Evolutionary conservation across 345 rosid species (phyloP).

Genomic region (Salix brachista): DNA sequence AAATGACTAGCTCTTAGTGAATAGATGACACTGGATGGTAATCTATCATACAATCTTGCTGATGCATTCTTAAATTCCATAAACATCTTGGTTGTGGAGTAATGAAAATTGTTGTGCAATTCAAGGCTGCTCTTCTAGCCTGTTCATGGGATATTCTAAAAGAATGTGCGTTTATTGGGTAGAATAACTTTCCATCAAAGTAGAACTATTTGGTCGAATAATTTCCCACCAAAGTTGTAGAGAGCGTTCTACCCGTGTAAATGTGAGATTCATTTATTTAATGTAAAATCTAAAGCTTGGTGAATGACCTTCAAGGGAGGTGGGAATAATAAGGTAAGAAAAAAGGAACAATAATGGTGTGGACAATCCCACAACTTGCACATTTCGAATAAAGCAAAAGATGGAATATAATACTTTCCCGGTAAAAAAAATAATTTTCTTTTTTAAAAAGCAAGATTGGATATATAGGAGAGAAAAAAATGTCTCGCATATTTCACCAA

Average conservation of each 20-base stretch:
- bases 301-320: background rate
- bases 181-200: background rate
- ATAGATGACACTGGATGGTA: background rate
- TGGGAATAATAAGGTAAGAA: conserved; percentile 9
- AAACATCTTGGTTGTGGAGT: background rate
- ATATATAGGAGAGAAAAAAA: background rate
- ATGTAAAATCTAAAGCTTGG: background rate
- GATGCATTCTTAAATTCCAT: background rate
- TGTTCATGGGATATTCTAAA: background rate
- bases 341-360: conserved; percentile 11
- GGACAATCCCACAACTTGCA: conserved; percentile 14
- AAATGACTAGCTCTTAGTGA: too few relatives aligned
- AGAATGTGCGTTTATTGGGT: background rate
- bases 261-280: background rate
- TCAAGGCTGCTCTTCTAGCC: background rate
- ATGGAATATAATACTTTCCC: conserved; percentile 16
- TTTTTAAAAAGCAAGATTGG: background rate
- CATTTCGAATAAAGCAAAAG: conserved; percentile 10
- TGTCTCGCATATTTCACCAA: background rate
- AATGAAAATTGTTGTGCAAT: background rate
- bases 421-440: background rate
- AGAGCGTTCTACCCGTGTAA: background rate
- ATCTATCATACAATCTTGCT: background rate
- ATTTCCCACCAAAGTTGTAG: background rate
- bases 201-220: background rate